Conservation (phyloP, 352 stramenopile genomes). For the Phytopythium litorale region DNA sequence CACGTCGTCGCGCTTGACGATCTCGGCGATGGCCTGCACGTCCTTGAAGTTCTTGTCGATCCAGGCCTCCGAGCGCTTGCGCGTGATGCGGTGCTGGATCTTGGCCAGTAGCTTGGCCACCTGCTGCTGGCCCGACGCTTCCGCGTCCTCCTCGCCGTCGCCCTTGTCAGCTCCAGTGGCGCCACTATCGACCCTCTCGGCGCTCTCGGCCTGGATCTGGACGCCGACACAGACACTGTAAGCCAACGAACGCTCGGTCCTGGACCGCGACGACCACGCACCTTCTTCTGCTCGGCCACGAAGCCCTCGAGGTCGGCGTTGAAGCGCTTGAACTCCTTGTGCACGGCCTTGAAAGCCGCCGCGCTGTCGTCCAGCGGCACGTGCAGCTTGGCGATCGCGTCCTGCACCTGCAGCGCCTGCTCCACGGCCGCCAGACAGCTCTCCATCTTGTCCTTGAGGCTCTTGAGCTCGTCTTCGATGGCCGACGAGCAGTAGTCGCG, state of each 20-base stretch:
- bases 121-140: constrained; percentile 24
- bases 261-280: background rate
- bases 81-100: constrained; percentile 63
- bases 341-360: constrained; percentile 42
- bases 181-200: background rate
- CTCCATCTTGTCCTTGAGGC: constrained; percentile 57
- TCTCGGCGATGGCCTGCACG: constrained; percentile 31
- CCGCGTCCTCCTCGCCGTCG: constrained; percentile 18
- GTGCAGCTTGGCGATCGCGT: constrained; percentile 55
- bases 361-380: constrained; percentile 60
- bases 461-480: constrained; percentile 70
- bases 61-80: constrained; percentile 58
- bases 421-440: constrained; percentile 49
- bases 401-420: constrained; percentile 55
- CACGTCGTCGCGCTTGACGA: constrained; percentile 28
- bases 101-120: constrained; percentile 41
- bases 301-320: constrained; percentile 41
- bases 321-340: constrained; percentile 50
- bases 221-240: background rate
- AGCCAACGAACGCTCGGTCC: background rate
- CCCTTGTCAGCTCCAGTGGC: background rate
- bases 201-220: constrained; percentile 1
- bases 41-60: constrained; percentile 59
- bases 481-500: constrained; percentile 71
- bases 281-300: constrained; percentile 41